Evolutionary conservation across 2,329 filamentous ascomycete genomes (phyloP).

Genomic region (Reticulascus tulasneorum): DNA sequence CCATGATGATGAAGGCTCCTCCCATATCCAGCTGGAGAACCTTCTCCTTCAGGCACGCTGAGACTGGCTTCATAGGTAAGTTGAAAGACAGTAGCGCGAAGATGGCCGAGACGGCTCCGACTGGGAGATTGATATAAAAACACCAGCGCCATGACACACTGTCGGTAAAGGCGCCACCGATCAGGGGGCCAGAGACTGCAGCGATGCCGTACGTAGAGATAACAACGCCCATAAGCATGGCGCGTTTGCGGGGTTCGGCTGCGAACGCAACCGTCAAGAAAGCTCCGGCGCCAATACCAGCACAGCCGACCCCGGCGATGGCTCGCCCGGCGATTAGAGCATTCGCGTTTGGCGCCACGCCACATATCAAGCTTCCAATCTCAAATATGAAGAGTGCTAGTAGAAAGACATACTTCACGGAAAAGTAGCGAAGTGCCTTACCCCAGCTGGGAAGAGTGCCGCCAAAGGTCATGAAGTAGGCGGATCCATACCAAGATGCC

Average conservation of each 20-base stretch:
- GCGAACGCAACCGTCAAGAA: slow-evolving; percentile 27
- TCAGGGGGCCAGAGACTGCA: slow-evolving; percentile 25
- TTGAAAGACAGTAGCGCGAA: slow-evolving; percentile 19
- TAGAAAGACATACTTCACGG: slow-evolving; percentile 23
- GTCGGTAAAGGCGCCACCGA: slow-evolving; percentile 31
- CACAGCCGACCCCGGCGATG: slow-evolving; percentile 3
- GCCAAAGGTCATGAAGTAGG: slow-evolving; percentile 28
- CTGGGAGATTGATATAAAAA: slow-evolving; percentile 13
- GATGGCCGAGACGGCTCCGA: slow-evolving; percentile 24
- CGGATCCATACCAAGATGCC: slow-evolving; percentile 45
- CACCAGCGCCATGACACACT: slow-evolving; percentile 15
- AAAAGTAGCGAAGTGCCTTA: slow-evolving; percentile 31
- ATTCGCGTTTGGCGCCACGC: neutral
- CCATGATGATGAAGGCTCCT: slow-evolving; percentile 41
- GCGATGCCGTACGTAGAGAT: slow-evolving; percentile 27
- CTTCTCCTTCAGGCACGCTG: slow-evolving; percentile 17
- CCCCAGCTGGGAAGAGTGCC: slow-evolving; percentile 16
- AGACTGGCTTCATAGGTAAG: slow-evolving; percentile 13
- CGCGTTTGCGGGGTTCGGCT: slow-evolving; percentile 21
- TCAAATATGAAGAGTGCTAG: slow-evolving; percentile 4
- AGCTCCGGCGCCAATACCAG: slow-evolving; percentile 25
- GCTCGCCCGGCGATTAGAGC: slow-evolving; percentile 6
- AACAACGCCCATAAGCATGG: slow-evolving; percentile 26
- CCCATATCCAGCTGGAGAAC: slow-evolving; percentile 26
- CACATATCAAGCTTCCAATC: slow-evolving; percentile 6